Conservation (phyloP, 306 rosid species). For the Abrus precatorius region DNA sequence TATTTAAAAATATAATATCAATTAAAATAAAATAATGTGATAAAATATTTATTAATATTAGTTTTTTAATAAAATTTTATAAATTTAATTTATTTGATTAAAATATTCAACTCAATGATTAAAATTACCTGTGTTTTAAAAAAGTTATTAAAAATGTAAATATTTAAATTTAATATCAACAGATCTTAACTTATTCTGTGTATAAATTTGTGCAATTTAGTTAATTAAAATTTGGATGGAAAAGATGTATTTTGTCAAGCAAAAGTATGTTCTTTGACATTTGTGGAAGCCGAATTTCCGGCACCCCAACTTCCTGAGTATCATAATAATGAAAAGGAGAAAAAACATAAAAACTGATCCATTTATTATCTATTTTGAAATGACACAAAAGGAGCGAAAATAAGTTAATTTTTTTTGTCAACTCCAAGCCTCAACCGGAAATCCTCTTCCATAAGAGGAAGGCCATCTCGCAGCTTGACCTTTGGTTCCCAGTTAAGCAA, state of each 20-base stretch:
- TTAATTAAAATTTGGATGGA: conserved; percentile 37
- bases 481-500: conserved; percentile 84
- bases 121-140: no score
- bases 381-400: conserved; percentile 8
- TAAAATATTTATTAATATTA: no score
- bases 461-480: conserved; percentile 71
- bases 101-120: no score
- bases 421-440: conserved; percentile 79
- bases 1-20: no score
- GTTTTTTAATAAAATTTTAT: no score
- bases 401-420: conserved; percentile 44
- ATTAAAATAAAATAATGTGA: no score
- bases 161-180: no score
- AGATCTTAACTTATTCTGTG: no score
- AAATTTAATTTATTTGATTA: no score
- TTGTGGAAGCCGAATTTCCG: conserved; percentile 31
- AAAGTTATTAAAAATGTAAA: no score
- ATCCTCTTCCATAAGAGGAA: conserved; percentile 88
- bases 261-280: conserved; percentile 13
- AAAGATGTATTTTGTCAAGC: conserved; percentile 27
- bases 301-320: conserved; percentile 22
- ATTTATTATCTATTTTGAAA: conserved; percentile 35
- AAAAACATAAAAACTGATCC: conserved; percentile 1
- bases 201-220: no score
- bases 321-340: conserved; percentile 39